Percentiles rank a stretch among this genome's conserved stretches.
phyloP scores from a whole-genome alignment of 257 asterid species.

The Ballota nigra region DNA sequence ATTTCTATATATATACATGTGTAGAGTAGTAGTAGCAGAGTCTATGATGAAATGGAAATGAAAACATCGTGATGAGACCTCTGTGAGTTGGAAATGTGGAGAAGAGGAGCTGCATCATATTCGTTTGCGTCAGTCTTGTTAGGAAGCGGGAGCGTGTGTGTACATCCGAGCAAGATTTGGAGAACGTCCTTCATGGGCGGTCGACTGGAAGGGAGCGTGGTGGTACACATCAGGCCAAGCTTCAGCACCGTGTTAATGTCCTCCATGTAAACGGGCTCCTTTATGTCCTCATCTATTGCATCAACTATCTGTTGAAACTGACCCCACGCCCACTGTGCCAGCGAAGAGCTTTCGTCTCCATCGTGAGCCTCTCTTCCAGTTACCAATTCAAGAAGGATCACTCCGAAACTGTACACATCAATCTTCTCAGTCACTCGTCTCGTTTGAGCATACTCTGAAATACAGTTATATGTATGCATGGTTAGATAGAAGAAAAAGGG shows the following conservation, averaged over 20 bases:
- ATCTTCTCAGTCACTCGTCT: constrained; percentile 77
- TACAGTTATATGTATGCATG: background rate
- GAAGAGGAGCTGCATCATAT: constrained; percentile 63
- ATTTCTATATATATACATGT: too few species aligned
- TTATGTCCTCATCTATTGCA: constrained; percentile 58
- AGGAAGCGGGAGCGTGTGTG: constrained; percentile 23
- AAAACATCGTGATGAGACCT: constrained; percentile 33
- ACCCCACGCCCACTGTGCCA: constrained; percentile 82
- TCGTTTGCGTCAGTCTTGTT: constrained; percentile 37
- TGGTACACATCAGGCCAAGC: constrained; percentile 74
- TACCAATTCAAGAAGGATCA: constrained; percentile 69
- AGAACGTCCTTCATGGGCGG: constrained; percentile 73
- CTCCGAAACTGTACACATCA: constrained; percentile 90
- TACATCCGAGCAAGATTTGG: constrained; percentile 54
- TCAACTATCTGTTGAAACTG: constrained; percentile 46
- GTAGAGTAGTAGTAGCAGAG: background rate
- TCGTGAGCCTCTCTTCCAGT: constrained; percentile 72
- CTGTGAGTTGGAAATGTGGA: constrained; percentile 37
- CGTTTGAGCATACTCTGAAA: constrained; percentile 71
- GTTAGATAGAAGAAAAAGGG: background rate
- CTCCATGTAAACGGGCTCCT: constrained; percentile 47
- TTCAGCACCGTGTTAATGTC: constrained; percentile 57
- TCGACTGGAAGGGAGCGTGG: constrained; percentile 54
- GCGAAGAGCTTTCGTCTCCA: constrained; percentile 68
- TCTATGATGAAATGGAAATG: constrained; percentile 20